phyloP scores from a whole-genome alignment of 768 basidiomycete genomes.

The Boletus huronensis region DNA sequence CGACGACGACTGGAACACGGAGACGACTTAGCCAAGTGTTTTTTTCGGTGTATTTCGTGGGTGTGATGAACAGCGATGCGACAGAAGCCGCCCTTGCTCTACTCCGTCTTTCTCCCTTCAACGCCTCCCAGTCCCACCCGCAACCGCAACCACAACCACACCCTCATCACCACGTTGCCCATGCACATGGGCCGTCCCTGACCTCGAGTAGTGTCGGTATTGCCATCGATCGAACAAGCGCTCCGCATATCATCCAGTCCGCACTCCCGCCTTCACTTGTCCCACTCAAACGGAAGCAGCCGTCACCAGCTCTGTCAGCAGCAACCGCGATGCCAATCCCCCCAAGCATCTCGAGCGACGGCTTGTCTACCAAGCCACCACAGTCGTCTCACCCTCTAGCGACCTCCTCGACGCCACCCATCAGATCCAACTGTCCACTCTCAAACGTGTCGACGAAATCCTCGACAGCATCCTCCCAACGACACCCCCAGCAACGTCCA shows the following conservation, averaged over 20 bases:
- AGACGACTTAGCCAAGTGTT: conserved; percentile 3
- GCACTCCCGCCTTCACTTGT: conserved; percentile 29
- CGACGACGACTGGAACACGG: conserved; percentile 7
- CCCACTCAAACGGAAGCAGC: conserved; percentile 42
- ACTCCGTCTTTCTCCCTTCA: conserved; percentile 45
- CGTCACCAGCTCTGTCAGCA: conserved; percentile 19
- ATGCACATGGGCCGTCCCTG: conserved; percentile 27
- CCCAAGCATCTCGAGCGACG: conserved; percentile 5
- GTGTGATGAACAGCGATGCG: conserved; percentile 51
- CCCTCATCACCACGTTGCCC: conserved; percentile 23
- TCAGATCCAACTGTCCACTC: conserved; percentile 4
- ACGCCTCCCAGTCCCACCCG: conserved; percentile 29
- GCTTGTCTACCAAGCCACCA: conserved; percentile 8
- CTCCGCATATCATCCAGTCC: conserved; percentile 21
- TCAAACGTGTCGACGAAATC: conserved; percentile 13
- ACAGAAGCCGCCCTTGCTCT: conserved; percentile 58
- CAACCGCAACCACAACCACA: conserved; percentile 27
- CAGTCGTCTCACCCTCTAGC: conserved; percentile 18
- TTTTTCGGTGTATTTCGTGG: conserved; percentile 7
- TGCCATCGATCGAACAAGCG: conserved; percentile 23
- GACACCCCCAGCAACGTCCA: conserved; percentile 12
- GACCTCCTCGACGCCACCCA: conserved; percentile 18
- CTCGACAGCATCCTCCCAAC: conserved; percentile 11
- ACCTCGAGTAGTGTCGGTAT: conserved; percentile 24
- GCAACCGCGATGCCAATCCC: conserved; percentile 8